Evolutionary conservation across 306 rosid genomes (phyloP).

Genomic region (Cotoneaster glaucophyllus): DNA sequence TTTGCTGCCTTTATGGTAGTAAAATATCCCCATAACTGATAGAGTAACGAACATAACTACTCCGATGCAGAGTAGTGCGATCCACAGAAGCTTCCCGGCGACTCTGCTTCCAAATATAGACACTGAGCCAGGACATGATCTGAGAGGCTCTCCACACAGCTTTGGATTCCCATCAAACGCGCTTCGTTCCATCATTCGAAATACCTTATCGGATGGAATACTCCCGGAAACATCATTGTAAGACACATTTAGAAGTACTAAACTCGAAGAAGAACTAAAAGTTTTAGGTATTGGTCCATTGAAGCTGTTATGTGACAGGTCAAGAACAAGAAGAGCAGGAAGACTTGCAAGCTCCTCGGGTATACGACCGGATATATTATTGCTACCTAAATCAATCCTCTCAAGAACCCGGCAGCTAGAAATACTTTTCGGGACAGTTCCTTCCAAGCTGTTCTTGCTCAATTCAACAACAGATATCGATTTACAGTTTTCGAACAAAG

Average conservation of each 20-base stretch:
- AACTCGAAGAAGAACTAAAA: conserved; percentile 57
- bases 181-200: conserved; percentile 49
- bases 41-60: conserved; percentile 41
- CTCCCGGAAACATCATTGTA: conserved; percentile 80
- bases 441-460: conserved; percentile 50
- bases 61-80: conserved; percentile 52
- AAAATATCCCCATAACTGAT: conserved; percentile 36
- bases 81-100: conserved; percentile 39
- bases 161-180: conserved; percentile 72
- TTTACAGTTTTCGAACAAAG: conserved; percentile 56
- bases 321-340: conserved; percentile 50
- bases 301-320: conserved; percentile 62
- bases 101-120: conserved; percentile 53
- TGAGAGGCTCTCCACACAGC: conserved; percentile 82
- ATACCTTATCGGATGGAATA: conserved; percentile 51
- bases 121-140: conserved; percentile 51
- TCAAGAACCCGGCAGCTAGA: conserved; percentile 55
- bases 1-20: conserved; percentile 35
- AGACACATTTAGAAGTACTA: conserved; percentile 75
- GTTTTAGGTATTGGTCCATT: conserved; percentile 63
- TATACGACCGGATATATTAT: conserved; percentile 63
- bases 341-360: conserved; percentile 69
- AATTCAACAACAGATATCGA: conserved; percentile 54
- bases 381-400: conserved; percentile 45
- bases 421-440: conserved; percentile 48